Percentiles rank a stretch among this genome's conserved stretches.
Evolutionary conservation across 2,329 filamentous ascomycete species (phyloP).

Genomic region (Ilyonectria destructans): DNA sequence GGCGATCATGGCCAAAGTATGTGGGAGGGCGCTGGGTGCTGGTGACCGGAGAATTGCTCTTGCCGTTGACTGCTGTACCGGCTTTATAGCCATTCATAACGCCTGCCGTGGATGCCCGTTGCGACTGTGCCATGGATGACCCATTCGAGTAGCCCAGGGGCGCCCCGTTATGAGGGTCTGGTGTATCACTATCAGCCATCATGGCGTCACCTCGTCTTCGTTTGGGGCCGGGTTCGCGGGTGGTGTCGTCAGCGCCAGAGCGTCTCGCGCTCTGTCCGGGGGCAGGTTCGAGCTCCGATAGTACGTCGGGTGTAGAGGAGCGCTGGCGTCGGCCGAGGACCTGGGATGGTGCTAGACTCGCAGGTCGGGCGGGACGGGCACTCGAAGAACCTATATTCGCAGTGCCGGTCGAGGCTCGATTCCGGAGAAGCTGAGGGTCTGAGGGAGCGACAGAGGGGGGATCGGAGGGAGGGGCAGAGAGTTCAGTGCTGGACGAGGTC

Average conservation of each 20-base stretch:
- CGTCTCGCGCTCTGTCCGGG: constrained; percentile 38
- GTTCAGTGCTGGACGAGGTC: constrained; percentile 63
- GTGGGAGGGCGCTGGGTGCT: constrained; percentile 45
- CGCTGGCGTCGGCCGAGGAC: constrained; percentile 72
- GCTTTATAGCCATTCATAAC: constrained; percentile 66
- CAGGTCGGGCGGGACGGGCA: constrained; percentile 46
- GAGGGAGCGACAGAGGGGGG: constrained; percentile 40
- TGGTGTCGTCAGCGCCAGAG: constrained; percentile 39
- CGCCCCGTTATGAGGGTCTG: constrained; percentile 71
- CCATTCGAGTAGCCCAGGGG: constrained; percentile 56
- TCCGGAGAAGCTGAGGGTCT: constrained; percentile 43
- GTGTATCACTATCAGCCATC: constrained; percentile 72
- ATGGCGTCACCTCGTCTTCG: constrained; percentile 76
- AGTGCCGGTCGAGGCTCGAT: constrained; percentile 52
- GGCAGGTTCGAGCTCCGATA: constrained; percentile 50
- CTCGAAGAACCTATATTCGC: constrained; percentile 61
- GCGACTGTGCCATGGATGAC: constrained; percentile 57
- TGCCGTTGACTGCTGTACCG: constrained; percentile 68
- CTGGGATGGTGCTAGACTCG: constrained; percentile 52
- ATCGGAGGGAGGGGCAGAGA: constrained; percentile 56
- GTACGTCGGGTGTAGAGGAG: constrained; percentile 56
- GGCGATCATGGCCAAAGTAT: constrained; percentile 90
- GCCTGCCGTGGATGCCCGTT: constrained; percentile 42
- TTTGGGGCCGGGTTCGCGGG: constrained; percentile 53
- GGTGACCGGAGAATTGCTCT: constrained; percentile 33